Base-by-base conservation (phyloP, 345 rosid genomes). In the Citrus australasica region DNA sequence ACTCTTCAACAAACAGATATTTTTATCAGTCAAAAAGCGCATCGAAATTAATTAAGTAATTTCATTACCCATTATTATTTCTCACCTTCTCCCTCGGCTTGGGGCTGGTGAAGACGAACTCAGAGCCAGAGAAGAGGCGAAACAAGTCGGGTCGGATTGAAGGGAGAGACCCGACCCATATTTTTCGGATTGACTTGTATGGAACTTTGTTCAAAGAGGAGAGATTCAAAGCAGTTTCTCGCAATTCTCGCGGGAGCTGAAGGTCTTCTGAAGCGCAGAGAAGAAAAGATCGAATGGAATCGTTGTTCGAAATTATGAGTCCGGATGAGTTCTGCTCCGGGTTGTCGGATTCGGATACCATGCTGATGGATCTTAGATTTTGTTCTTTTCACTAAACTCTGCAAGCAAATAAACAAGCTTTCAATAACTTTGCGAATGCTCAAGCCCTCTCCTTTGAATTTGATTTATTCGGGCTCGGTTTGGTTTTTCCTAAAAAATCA, bases 61-160 rank as follows among this genome's bases (percentile, higher is more conserved):
- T 42, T 42, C 16, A 3, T 42, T 46, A 46, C 1, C 13, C 17
- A 46, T 46, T 11, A 11, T 46, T 46, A 3, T 46, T 68, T 51
- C 9, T 62, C 67, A 93, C 99, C 96, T 93, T 95, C 80, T 87
- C 92, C 78, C 99, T 84, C 0, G 94, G 98, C 74, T 85, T 90
- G 42, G 98, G 94, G 76, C 93, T 85, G 69, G 76, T 61, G 78
- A 95, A 87, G 74, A 93, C 75, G 82, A 92, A 90, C 55, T 73
- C 76, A 19, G 95, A 83, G 40, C 91, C 90, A 9, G 88, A 84
- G 84, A 91, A 87, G 48, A 95, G 85, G 51, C 59, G 69, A 68
- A 69, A 69, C 78, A 92, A 82, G 2, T 79, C 83, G 6, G 97
- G 97, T 30, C 96, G 85, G n/a, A 83, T 77, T 0, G 80, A 82